phyloP scores from a whole-genome alignment of 768 basidiomycete genomes.

The Neoboletus subvelutipes region DNA sequence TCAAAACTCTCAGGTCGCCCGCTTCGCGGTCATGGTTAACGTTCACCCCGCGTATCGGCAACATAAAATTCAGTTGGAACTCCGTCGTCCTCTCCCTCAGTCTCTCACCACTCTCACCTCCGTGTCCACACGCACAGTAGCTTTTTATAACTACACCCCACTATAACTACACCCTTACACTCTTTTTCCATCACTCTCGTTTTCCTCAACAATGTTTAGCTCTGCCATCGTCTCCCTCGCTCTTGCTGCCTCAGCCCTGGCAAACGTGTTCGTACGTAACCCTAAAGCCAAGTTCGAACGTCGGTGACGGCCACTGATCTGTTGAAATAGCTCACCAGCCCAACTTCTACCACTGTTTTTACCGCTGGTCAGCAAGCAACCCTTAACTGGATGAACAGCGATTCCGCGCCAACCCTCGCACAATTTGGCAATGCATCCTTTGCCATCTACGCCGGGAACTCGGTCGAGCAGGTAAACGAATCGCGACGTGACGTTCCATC shows the following conservation, averaged over 20 bases:
- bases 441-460: conserved; percentile 64
- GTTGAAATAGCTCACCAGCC: conserved; percentile 52
- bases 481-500: not conserved
- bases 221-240: conserved; percentile 48
- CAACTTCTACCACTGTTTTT: conserved; percentile 46
- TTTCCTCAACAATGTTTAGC: conserved; percentile 47
- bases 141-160: conserved; percentile 10
- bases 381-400: conserved; percentile 62
- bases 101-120: not conserved
- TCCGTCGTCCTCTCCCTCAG: conserved; percentile 26
- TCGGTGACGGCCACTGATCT: not conserved
- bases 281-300: not conserved
- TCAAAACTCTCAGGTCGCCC: not conserved
- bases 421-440: conserved; percentile 52
- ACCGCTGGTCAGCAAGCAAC: conserved; percentile 49
- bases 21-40: not conserved
- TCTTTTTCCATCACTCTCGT: conserved; percentile 25
- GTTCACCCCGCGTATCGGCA: not conserved
- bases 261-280: conserved; percentile 53
- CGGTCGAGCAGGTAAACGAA: conserved; percentile 55
- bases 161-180: conserved; percentile 22
- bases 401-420: conserved; percentile 44
- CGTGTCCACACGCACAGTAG: not conserved
- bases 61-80: conserved; percentile 27
- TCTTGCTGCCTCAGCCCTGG: conserved; percentile 53